Evolutionary conservation across 1,284 basidiomycete species (phyloP), one percentile per base, ranked within the genome.

Genomic region (Ustilago sp.): DNA sequence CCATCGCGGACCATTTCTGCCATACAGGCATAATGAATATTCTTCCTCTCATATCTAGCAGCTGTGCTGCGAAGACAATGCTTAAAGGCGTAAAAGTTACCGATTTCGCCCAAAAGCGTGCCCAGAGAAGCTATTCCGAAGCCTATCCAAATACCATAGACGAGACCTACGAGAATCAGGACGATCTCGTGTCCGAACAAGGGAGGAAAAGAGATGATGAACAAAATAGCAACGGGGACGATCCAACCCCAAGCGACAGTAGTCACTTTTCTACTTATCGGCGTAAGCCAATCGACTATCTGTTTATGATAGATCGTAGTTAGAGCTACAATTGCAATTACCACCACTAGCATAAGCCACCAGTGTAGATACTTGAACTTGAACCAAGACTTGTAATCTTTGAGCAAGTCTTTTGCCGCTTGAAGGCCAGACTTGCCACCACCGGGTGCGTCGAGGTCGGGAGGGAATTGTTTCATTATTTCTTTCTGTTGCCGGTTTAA

Each of bases 181-280:
- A 93, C 89, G 71, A 93, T 91, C 87, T 93, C 92, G 74, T 92
- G 91, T 6, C 92, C 92, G 75, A 93, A 93, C 12, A 93, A 88
- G 13, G 63, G 69, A 5, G 81, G 68, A 59, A 78, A 77, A 15
- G 63, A 82, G 43, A 93, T 90, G 74, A 93, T 88, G 82, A 93
- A 92, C 32, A 93, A 88, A 58, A 94, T 88, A 51, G 87, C 92
- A 55, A 95, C 93, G 1, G 94, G 94, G 50, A 96, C 93, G 17
- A 92, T 86, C 91, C 91, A 95, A 19, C 94, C 94, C 47, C 83
- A 88, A 11, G 87, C 84, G 19, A 89, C 72, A 38, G 88, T 82
- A 72, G 91, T 89, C 83, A 93, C 87, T 89, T 90, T 91, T 34
- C 88, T 87, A 2, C 91, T 90, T 4, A 89, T 89, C 1, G 92